Percentiles rank a stretch among this genome's conserved stretches.
Evolutionary conservation across 2,329 filamentous ascomycete species (phyloP).

Genomic region (Exophiala xenobiotica): DNA sequence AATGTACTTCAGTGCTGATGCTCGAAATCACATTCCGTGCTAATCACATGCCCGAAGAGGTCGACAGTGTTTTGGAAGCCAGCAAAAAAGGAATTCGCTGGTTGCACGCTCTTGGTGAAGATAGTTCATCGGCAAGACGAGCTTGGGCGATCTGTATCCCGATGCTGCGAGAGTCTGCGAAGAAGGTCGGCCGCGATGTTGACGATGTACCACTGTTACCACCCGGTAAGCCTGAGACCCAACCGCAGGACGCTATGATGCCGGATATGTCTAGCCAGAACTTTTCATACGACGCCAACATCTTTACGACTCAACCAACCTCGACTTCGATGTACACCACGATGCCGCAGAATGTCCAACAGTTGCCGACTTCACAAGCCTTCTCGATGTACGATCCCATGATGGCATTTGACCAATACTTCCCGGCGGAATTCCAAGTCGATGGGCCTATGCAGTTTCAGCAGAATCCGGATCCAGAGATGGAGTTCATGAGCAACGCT

Average conservation of each 20-base stretch:
- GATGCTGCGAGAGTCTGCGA: constrained; percentile 37
- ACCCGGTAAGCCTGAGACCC: constrained; percentile 17
- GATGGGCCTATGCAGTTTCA: constrained; percentile 15
- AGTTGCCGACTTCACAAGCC: constrained; percentile 14
- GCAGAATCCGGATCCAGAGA: constrained; percentile 24
- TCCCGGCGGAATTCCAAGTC: constrained; percentile 17
- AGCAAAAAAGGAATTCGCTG: constrained; percentile 46
- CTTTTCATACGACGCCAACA: not conserved
- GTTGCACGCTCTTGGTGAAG: constrained; percentile 43
- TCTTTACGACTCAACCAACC: constrained; percentile 10
- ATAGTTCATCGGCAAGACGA: constrained; percentile 39
- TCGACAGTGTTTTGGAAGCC: constrained; percentile 36
- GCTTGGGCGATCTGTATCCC: constrained; percentile 45
- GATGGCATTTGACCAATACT: constrained; percentile 31
- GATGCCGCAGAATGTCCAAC: constrained; percentile 14
- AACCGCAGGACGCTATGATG: constrained; percentile 13
- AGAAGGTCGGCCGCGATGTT: constrained; percentile 35
- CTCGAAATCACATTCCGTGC: constrained; percentile 47
- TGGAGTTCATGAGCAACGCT: constrained; percentile 29
- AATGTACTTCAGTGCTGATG: constrained; percentile 44
- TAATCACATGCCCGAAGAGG: constrained; percentile 45
- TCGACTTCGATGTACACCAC: constrained; percentile 12
- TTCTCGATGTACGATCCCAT: constrained; percentile 25
- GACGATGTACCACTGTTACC: constrained; percentile 33
- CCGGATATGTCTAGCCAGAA: constrained; percentile 4